These are phyloP conservation scores for Cordyceps tenuipes DNA, from an alignment of 2,329 filamentous ascomycete species.

Conservation along the genomic window DNA sequence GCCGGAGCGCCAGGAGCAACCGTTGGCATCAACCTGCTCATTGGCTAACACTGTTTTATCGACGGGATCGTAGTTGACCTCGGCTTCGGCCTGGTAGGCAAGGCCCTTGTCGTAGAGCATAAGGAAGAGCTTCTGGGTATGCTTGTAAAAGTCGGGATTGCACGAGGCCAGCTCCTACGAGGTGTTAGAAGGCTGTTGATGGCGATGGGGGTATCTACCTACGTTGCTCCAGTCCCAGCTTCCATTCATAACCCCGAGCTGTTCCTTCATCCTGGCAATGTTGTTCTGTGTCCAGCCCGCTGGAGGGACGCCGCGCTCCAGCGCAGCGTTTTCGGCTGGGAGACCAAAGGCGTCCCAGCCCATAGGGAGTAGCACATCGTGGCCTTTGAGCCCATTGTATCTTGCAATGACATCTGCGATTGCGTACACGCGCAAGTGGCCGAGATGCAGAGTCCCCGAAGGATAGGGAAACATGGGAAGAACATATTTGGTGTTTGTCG, in stretches of 20 bases:
- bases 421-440: conserved; percentile 81
- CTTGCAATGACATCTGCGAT: conserved; percentile 80
- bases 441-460: conserved; percentile 77
- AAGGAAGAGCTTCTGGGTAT: conserved; percentile 80
- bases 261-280: conserved; percentile 76
- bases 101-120: conserved; percentile 65
- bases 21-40: conserved; percentile 84
- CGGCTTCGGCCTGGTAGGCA: conserved; percentile 73
- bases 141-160: conserved; percentile 78
- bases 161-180: conserved; percentile 73
- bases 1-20: conserved; percentile 79
- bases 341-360: conserved; percentile 92
- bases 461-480: conserved; percentile 93
- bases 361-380: conserved; percentile 76
- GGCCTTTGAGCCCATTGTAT: conserved; percentile 65
- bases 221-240: conserved; percentile 78
- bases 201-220: conserved; percentile 28
- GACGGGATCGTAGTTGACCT: conserved; percentile 86
- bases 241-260: conserved; percentile 70
- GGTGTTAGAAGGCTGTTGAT: background rate
- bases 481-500: conserved; percentile 50
- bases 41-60: conserved; percentile 87
- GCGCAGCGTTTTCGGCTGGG: conserved; percentile 84
- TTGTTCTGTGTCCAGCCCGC: conserved; percentile 72
- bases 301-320: conserved; percentile 71